phyloP scores from a whole-genome alignment of 345 rosid genomes.

The Bretschneidera sinensis region DNA sequence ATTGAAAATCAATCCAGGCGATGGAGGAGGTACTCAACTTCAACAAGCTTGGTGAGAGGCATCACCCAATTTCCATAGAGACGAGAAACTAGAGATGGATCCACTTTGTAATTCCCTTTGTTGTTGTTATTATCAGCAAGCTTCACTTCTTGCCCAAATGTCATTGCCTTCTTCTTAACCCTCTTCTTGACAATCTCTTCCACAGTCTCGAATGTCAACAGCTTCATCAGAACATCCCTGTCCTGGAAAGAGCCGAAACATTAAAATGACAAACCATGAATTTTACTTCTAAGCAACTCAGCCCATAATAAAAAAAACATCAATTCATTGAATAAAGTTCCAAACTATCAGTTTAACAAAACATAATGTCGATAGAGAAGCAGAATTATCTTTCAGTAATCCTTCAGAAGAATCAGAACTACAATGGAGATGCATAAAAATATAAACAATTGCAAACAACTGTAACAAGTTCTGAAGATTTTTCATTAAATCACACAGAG shows the following conservation, averaged over 20 bases:
- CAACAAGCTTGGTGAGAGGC: slow-evolving; percentile 72
- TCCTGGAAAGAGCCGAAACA: slow-evolving; percentile 48
- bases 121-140: slow-evolving; percentile 10
- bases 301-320: no score
- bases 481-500: no score
- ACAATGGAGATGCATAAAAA: not conserved
- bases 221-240: slow-evolving; percentile 53
- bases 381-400: not conserved
- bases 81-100: slow-evolving; percentile 56
- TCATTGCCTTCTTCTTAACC: slow-evolving; percentile 69
- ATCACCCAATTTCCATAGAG: slow-evolving; percentile 83
- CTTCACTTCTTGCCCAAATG: slow-evolving; percentile 63
- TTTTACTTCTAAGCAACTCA: not conserved
- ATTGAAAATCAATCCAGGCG: slow-evolving; percentile 50
- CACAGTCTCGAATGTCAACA: slow-evolving; percentile 58
- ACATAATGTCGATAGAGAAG: not conserved
- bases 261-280: not conserved
- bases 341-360: not conserved
- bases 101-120: slow-evolving; percentile 48
- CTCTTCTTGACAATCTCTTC: slow-evolving; percentile 83
- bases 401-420: not conserved
- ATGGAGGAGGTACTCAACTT: slow-evolving; percentile 77
- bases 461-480: no score
- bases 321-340: no score
- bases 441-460: no score